Evolutionary conservation across 352 stramenopile species (phyloP), one percentile per base, ranked within the genome.

Genomic region (Pythium insidiosum): DNA sequence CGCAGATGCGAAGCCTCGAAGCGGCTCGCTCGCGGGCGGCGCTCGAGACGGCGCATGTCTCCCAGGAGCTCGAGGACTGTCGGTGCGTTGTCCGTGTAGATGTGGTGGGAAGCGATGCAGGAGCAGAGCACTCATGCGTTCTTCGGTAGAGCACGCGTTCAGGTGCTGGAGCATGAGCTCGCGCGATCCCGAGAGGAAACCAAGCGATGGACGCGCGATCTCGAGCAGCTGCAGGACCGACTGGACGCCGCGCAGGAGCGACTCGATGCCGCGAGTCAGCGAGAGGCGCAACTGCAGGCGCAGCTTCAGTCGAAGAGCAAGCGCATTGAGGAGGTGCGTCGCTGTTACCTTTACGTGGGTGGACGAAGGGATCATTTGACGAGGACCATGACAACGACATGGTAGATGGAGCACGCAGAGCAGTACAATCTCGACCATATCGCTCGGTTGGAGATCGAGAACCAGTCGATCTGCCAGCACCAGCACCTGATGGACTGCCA

Each of bases 1-100:
- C 35, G 7, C 63, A 74, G 36, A 64, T 72, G 23, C 60, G 66
- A 2, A 57, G 50, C 24, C 61, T 78, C 15, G 66, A 78, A 16
- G 38, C 73, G 16, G 56, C 66, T 5, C 57, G 62, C 18, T 58
- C 61, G 7, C 52, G 58, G 28, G 50, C 57, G 6, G 56, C 54
- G 6, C 53, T 72, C 18, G 54, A 72, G 11, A 53, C 55, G 11
- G 63, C 67, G 38, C 51, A 67, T 34, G 51, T 73, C 12, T 47
- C 51, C 1, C 55, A 73, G 15, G 59, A 66, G 21, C 26, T 73
- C 6, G 59, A 72, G 4, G 50, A 53, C 6, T 41, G 37, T 6
- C 19, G 55, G 55, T 63, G 25, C 13, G 45, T 16, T 37, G 4
- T 35, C 16, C 26, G 9, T n/a, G n/a, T n/a, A n/a, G n/a, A n/a